A percentile compares a stretch with the other conserved stretches of the same genome.
Conservation (phyloP, 495 filamentous ascomycete genomes). For the Coniosporium apollinis region DNA sequence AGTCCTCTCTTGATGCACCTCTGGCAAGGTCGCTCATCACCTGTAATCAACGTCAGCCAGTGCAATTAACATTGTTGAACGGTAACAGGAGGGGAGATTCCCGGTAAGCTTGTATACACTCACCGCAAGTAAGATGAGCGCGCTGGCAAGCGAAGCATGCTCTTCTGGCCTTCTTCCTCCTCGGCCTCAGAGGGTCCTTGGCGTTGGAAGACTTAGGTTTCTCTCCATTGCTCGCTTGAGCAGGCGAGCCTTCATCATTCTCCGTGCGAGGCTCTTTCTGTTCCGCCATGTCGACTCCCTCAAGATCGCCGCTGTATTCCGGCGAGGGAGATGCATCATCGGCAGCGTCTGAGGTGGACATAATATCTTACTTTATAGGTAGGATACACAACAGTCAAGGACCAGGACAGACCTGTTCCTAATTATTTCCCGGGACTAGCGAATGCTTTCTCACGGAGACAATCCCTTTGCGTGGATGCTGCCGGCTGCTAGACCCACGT, state of each 20-base stretch:
- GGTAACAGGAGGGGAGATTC: constrained; percentile 5
- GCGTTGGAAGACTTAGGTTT: constrained; percentile 47
- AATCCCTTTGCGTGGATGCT: too few species aligned
- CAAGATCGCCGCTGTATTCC: constrained; percentile 29
- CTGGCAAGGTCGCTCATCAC: constrained; percentile 79
- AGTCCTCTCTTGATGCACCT: constrained; percentile 87
- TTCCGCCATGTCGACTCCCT: constrained; percentile 36
- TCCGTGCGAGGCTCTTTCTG: constrained; percentile 40
- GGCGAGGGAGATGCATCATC: constrained; percentile 33
- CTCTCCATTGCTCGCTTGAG: constrained; percentile 26
- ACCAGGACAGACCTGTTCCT: too few species aligned
- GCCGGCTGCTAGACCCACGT: constrained; percentile 18
- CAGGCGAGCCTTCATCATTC: constrained; percentile 36
- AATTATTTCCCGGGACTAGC: too few species aligned
- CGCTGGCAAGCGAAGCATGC: constrained; percentile 95
- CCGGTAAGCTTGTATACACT: constrained; percentile 20
- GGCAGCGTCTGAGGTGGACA: constrained; percentile 33
- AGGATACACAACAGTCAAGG: too few species aligned
- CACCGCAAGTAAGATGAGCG: constrained; percentile 96
- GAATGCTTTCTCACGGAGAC: too few species aligned
- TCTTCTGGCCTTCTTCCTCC: constrained; percentile 88
- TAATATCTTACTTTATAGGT: constrained; percentile 23
- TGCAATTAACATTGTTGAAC: not conserved
- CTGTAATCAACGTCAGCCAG: constrained; percentile 22
- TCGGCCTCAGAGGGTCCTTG: constrained; percentile 73